Percentiles rank a stretch among this genome's conserved stretches.
phyloP scores from a whole-genome alignment of 768 basidiomycete genomes.

The Asterophora lycoperdoides region DNA sequence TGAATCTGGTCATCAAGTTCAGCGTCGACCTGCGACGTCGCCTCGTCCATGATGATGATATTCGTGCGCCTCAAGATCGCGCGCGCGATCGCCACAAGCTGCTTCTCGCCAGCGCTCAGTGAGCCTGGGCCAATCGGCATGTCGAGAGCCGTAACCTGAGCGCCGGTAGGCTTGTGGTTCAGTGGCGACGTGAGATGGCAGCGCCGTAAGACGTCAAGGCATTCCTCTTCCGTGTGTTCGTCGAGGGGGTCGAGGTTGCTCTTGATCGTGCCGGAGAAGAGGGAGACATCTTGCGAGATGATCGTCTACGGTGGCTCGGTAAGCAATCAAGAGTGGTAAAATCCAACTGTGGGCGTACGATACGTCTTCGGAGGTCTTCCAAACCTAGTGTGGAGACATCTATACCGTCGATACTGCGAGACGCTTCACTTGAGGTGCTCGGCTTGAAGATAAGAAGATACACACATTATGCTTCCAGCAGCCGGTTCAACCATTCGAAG shows the following conservation, averaged over 20 bases:
- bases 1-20: constrained; percentile 76
- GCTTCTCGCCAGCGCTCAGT: constrained; percentile 74
- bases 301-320: constrained; percentile 45
- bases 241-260: constrained; percentile 71
- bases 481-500: constrained; percentile 61
- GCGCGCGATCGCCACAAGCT: constrained; percentile 67
- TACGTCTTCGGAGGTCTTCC: constrained; percentile 59
- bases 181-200: constrained; percentile 55
- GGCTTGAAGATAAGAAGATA: background rate
- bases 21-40: constrained; percentile 73
- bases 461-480: constrained; percentile 55
- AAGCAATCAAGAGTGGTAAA: background rate
- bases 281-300: constrained; percentile 68
- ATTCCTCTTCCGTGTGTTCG: constrained; percentile 55
- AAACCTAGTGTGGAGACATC: constrained; percentile 66
- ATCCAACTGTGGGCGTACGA: constrained; percentile 35
- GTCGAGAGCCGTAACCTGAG: constrained; percentile 42
- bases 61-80: constrained; percentile 61
- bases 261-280: constrained; percentile 69
- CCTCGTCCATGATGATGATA: constrained; percentile 73
- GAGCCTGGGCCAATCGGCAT: constrained; percentile 63
- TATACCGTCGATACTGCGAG: constrained; percentile 57
- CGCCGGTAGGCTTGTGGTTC: constrained; percentile 27
- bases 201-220: constrained; percentile 58
- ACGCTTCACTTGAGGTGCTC: background rate